phyloP scores from a whole-genome alignment of 2,329 filamentous ascomycete species.

The Elsinoe batatas region DNA sequence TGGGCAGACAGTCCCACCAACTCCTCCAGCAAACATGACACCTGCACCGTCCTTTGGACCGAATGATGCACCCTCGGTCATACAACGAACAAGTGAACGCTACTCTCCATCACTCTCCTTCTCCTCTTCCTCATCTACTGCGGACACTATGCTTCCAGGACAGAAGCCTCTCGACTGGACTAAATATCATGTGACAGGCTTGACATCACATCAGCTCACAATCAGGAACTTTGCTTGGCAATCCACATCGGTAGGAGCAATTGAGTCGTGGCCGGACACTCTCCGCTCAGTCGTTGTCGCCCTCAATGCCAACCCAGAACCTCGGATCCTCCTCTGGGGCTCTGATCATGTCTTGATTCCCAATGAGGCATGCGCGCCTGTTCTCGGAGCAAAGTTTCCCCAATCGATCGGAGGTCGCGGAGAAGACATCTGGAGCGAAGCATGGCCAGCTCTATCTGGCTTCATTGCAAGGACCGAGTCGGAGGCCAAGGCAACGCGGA shows the following conservation, averaged over 20 bases:
- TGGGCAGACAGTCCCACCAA: neutral
- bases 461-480: conserved; percentile 18
- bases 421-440: conserved; percentile 13
- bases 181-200: conserved; percentile 16
- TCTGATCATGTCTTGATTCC: conserved; percentile 28
- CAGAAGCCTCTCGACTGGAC: conserved; percentile 23
- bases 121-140: conserved; percentile 11
- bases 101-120: neutral
- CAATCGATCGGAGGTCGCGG: conserved; percentile 17
- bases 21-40: conserved; percentile 1
- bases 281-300: conserved; percentile 20
- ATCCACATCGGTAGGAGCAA: conserved; percentile 22
- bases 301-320: conserved; percentile 25
- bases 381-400: conserved; percentile 25
- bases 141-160: conserved; percentile 14
- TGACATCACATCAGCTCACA: conserved; percentile 21
- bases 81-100: neutral
- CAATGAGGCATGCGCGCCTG: conserved; percentile 26
- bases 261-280: conserved; percentile 20
- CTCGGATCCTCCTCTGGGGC: conserved; percentile 24
- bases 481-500: conserved; percentile 18
- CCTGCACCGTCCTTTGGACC: neutral
- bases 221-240: conserved; percentile 24
- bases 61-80: neutral
- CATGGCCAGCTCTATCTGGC: conserved; percentile 12